phyloP scores from a whole-genome alignment of 441 rosid genomes.

The Croton laevigatus region DNA sequence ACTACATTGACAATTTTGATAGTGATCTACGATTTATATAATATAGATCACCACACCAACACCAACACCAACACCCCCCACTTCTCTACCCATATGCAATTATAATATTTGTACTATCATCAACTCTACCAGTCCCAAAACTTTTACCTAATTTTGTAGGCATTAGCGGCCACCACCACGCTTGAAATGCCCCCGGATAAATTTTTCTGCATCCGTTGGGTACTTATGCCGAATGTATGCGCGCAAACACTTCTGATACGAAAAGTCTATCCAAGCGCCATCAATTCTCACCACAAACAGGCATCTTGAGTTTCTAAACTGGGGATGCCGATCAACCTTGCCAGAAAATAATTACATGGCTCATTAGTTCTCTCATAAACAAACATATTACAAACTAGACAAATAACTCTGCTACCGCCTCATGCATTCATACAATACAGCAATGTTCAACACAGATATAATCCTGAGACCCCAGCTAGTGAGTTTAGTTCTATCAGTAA shows the following conservation, averaged over 20 bases:
- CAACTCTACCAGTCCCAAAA: constrained; percentile 8
- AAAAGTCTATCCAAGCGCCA: constrained; percentile 88
- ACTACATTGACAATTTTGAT: constrained; percentile 32
- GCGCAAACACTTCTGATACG: constrained; percentile 79
- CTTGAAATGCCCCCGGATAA: constrained; percentile 59
- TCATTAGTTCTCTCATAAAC: constrained; percentile 21
- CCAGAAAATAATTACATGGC: constrained; percentile 14
- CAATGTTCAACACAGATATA: neutral
- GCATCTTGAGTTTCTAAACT: constrained; percentile 66
- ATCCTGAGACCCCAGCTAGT: neutral
- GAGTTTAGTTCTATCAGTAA: neutral
- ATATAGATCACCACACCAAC: constrained; percentile 2
- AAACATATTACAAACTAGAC: neutral
- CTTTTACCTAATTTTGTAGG: constrained; percentile 1
- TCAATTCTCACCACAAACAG: constrained; percentile 77
- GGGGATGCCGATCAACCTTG: constrained; percentile 86
- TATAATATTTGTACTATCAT: neutral
- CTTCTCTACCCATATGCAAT: neutral
- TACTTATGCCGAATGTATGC: constrained; percentile 65
- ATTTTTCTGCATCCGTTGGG: constrained; percentile 64
- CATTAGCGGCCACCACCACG: constrained; percentile 37
- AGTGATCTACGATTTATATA: constrained; percentile 14
- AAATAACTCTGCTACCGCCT: neutral
- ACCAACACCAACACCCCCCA: neutral
- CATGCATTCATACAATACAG: neutral